phyloP scores from a whole-genome alignment of 805 yeast species.

The Sugiyamaella mastotermitis region DNA sequence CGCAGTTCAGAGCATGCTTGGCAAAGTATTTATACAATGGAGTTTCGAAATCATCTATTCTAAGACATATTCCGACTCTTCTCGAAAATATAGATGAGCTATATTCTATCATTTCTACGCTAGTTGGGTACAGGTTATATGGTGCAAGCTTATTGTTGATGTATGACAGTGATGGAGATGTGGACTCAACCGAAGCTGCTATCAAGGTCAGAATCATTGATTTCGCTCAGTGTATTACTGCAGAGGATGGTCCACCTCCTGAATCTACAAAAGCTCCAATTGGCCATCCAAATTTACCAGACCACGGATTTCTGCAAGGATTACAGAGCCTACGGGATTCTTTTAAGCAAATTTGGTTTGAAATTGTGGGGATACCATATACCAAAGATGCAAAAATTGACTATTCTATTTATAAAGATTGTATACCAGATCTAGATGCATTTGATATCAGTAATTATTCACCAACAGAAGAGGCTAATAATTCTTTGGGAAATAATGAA shows the following conservation, averaged over 20 bases:
- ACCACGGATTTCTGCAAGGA: slow-evolving; percentile 82
- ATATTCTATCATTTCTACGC: slow-evolving; percentile 43
- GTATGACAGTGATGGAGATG: slow-evolving; percentile 69
- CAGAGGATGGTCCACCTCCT: slow-evolving; percentile 43
- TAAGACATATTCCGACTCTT: slow-evolving; percentile 61
- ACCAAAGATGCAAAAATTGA: neutral
- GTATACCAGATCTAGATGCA: slow-evolving; percentile 12
- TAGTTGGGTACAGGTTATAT: slow-evolving; percentile 78
- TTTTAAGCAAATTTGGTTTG: slow-evolving; percentile 33
- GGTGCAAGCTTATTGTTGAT: slow-evolving; percentile 85
- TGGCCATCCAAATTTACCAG: slow-evolving; percentile 53
- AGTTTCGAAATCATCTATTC: slow-evolving; percentile 45
- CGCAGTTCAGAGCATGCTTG: slow-evolving; percentile 69
- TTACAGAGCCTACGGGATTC: slow-evolving; percentile 64
- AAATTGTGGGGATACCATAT: slow-evolving; percentile 11
- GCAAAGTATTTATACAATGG: slow-evolving; percentile 82
- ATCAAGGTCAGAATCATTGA: slow-evolving; percentile 71
- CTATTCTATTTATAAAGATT: slow-evolving; percentile 5
- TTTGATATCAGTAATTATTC: slow-evolving; percentile 15
- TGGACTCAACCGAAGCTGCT: slow-evolving; percentile 20
- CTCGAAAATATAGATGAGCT: slow-evolving; percentile 56
- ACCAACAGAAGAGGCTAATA: slow-evolving; percentile 2
- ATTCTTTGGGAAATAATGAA: neutral
- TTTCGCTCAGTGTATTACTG: slow-evolving; percentile 88
- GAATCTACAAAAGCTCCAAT: slow-evolving; percentile 63